Percentiles rank a stretch among this genome's conserved stretches.
These are phyloP conservation scores for Pulicaria dysenterica DNA, from an alignment of 129 eudicot species.

Conservation along the genomic window DNA sequence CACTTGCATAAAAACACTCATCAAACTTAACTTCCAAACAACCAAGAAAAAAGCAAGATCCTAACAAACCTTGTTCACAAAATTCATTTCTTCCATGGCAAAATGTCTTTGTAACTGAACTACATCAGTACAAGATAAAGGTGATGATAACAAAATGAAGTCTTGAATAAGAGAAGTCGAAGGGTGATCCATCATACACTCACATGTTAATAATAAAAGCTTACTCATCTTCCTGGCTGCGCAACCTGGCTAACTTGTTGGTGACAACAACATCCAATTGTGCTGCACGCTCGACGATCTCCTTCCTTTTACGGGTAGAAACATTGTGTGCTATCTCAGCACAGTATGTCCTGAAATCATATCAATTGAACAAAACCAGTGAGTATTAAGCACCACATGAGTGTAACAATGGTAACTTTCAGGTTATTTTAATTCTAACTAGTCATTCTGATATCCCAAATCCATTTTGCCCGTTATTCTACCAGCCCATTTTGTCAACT, in stretches of 20 bases:
- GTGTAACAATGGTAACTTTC: neutral
- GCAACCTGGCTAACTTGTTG: conserved; percentile 89
- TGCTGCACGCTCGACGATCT: conserved; percentile 88
- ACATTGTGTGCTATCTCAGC: conserved; percentile 84
- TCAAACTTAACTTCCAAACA: too few relatives aligned
- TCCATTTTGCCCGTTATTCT: too few relatives aligned
- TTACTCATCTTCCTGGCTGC: conserved; percentile 84
- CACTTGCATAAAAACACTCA: too few relatives aligned
- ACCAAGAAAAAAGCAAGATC: too few relatives aligned
- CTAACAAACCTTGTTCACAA: neutral
- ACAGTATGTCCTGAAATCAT: conserved; percentile 61
- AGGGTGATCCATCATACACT: neutral
- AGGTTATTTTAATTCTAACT: too few relatives aligned
- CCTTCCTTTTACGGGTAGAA: conserved; percentile 78
- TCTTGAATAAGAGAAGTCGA: conserved; percentile 7
- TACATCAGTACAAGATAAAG: conserved; percentile 6
- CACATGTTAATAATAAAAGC: neutral
- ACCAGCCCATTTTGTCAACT: too few relatives aligned
- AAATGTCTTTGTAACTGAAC: conserved; percentile 19
- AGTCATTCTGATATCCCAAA: too few relatives aligned
- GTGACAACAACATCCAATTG: conserved; percentile 84
- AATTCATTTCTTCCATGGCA: conserved; percentile 5
- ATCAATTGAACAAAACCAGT: neutral
- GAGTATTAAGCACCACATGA: neutral
- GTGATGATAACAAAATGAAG: neutral